phyloP scores from a whole-genome alignment of 2,329 filamentous ascomycete species.

The Clarireedia hainanense region DNA sequence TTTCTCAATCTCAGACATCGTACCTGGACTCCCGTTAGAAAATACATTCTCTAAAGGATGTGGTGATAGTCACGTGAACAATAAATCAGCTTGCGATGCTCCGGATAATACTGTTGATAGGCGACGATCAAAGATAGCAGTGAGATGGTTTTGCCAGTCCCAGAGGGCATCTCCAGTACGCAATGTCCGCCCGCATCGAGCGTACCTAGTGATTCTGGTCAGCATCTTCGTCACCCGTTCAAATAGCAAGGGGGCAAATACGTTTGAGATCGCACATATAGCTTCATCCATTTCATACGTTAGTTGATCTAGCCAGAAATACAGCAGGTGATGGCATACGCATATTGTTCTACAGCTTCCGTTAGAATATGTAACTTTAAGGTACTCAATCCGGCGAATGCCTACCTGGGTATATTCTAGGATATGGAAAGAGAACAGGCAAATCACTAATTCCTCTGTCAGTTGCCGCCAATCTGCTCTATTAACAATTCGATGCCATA shows the following conservation, averaged over 20 bases:
- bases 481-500: constrained; percentile 30
- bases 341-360: constrained; percentile 59
- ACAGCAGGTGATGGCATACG: constrained; percentile 31
- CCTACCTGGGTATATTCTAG: constrained; percentile 57
- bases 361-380: constrained; percentile 14
- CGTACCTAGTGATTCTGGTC: constrained; percentile 43
- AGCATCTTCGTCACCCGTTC: constrained; percentile 9
- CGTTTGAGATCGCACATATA: constrained; percentile 82
- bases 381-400: background rate
- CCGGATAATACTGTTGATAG: constrained; percentile 89
- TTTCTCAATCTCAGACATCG: constrained; percentile 99
- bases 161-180: constrained; percentile 97
- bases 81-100: constrained; percentile 94
- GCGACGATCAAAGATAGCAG: constrained; percentile 91
- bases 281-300: constrained; percentile 29
- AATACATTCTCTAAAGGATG: background rate
- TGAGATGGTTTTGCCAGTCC: constrained; percentile 95
- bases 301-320: background rate
- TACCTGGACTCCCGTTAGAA: constrained; percentile 41
- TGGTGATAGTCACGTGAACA: constrained; percentile 62
- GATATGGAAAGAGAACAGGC: constrained; percentile 66
- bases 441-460: constrained; percentile 45
- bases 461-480: constrained; percentile 6
- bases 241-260: constrained; percentile 17
- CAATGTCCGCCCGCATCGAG: constrained; percentile 93